Conservation (phyloP, 176 grass and related monocot genomes). For the Aegilops longissima region DNA sequence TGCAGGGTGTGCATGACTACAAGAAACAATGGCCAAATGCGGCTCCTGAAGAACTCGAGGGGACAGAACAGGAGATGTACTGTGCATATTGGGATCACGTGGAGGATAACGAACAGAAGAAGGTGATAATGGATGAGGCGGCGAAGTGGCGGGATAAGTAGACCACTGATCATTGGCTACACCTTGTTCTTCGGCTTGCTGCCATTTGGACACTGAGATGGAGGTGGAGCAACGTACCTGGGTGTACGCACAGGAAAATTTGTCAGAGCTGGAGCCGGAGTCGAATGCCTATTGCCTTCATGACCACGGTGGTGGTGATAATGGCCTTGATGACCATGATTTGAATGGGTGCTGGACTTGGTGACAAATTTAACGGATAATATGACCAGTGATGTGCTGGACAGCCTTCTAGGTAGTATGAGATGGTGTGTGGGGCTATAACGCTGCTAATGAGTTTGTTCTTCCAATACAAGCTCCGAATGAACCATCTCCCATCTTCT, state of each 20-base stretch:
- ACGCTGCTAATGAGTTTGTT: no score
- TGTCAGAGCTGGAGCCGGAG: conserved; percentile 22
- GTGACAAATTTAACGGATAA: no score
- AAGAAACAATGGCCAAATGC: conserved; percentile 28
- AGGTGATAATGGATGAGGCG: conserved; percentile 22
- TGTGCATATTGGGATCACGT: conserved; percentile 6
- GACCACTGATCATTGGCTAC: conserved; percentile 29
- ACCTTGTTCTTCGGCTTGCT: conserved; percentile 35
- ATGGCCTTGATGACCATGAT: conserved; percentile 47
- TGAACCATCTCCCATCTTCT: no score
- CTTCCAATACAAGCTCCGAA: no score
- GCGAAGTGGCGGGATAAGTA: conserved; percentile 23
- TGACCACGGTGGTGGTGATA: conserved; percentile 45
- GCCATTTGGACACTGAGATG: conserved; percentile 51
- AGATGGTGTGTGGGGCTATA: no score
- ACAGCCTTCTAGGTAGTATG: no score
- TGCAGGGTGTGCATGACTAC: conserved; percentile 46
- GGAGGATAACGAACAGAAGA: conserved; percentile 23
- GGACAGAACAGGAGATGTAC: conserved; percentile 16
- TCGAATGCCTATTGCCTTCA: conserved; percentile 22
- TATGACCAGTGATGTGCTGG: no score
- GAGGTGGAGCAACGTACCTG: conserved; percentile 37
- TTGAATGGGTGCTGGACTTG: no score
- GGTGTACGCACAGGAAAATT: conserved; percentile 11
- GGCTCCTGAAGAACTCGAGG: conserved; percentile 16